A percentile compares a stretch with the other conserved stretches of the same genome.
Conservation (phyloP, 148 eudicot species). For the Amaranthus cruentus region DNA sequence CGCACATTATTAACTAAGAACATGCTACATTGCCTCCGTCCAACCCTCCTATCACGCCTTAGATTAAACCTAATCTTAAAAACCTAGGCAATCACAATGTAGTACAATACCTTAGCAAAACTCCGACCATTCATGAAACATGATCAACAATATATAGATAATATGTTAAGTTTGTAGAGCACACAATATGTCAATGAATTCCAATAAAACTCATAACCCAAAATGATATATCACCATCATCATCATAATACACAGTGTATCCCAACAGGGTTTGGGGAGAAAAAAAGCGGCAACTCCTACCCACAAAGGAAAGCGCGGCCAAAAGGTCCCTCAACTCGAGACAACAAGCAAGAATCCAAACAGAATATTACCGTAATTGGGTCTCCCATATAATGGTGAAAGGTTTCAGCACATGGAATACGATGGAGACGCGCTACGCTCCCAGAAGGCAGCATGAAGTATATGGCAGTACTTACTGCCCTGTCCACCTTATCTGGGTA, state of each 20-base stretch:
- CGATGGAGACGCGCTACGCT: conserved; percentile 67
- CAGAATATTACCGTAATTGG: conserved; percentile 49
- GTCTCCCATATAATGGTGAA: conserved; percentile 76
- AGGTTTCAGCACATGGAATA: conserved; percentile 83
- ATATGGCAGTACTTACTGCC: conserved; percentile 65
- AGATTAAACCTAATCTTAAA: background rate
- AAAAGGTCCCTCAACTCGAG: too few relatives aligned
- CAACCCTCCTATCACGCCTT: background rate
- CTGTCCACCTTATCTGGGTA: conserved; percentile 80
- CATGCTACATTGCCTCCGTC: background rate
- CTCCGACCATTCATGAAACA: too few relatives aligned
- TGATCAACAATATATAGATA: background rate
- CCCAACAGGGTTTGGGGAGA: too few relatives aligned
- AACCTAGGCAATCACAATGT: background rate
- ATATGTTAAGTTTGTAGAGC: too few relatives aligned
- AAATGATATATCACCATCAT: too few relatives aligned
- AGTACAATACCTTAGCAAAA: too few relatives aligned
- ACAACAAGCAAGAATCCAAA: background rate
- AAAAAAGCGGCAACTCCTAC: too few relatives aligned
- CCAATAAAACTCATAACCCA: too few relatives aligned
- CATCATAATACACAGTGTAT: too few relatives aligned
- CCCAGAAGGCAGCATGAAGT: conserved; percentile 77
- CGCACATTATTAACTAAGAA: too few relatives aligned
- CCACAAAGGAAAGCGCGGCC: too few relatives aligned
- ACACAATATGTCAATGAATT: too few relatives aligned